Conservation (phyloP, 176 grass and related monocot genomes). For the Eleusine indica region DNA sequence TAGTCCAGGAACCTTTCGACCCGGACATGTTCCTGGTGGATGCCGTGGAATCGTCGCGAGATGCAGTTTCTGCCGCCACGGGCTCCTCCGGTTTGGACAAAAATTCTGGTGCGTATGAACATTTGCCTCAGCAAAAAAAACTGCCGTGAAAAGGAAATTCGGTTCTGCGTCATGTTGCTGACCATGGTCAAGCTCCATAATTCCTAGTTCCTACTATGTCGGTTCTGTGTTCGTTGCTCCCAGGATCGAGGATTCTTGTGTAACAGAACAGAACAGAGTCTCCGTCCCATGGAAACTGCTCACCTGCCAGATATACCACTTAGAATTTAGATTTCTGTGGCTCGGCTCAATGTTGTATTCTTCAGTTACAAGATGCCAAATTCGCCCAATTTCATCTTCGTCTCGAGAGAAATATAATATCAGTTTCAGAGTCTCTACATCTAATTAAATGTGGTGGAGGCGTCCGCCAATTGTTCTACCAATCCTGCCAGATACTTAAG, state of each 20-base stretch:
- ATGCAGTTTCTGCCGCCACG: background rate
- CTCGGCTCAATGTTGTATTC: too few relatives aligned
- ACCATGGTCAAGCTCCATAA: background rate
- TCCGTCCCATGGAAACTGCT: too few relatives aligned
- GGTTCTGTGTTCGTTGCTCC: background rate
- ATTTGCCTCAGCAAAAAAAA: background rate
- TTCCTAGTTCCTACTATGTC: background rate
- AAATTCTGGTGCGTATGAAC: background rate
- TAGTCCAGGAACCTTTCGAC: constrained; percentile 31
- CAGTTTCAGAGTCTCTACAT: too few relatives aligned
- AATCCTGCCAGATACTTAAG: too few relatives aligned
- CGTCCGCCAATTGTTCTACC: too few relatives aligned
- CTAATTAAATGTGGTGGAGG: too few relatives aligned
- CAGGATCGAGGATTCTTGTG: background rate
- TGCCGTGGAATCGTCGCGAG: background rate
- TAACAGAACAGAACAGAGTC: too few relatives aligned
- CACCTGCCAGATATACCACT: too few relatives aligned
- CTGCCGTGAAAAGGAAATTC: background rate
- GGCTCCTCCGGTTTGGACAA: background rate
- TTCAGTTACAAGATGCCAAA: too few relatives aligned
- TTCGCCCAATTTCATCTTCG: too few relatives aligned
- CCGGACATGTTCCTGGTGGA: constrained; percentile 46
- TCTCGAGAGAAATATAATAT: too few relatives aligned
- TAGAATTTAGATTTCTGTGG: too few relatives aligned
- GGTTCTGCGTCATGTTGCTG: background rate